Evolutionary conservation across 1,284 basidiomycete species (phyloP).

Genomic region (Boletus mariae): DNA sequence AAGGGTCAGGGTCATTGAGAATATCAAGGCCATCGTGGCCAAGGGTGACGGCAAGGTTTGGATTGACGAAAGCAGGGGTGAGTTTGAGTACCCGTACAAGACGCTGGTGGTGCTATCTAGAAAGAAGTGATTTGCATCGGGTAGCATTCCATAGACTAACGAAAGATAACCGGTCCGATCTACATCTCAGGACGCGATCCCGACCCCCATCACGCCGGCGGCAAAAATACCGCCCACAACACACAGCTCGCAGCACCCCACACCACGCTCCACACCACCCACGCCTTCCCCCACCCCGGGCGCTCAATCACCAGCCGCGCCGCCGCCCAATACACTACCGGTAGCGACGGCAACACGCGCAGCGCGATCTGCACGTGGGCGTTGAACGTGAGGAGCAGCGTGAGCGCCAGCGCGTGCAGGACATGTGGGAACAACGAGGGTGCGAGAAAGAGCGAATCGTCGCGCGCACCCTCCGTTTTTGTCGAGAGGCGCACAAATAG

Average conservation of each 20-base stretch:
- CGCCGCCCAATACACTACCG: conserved; percentile 82
- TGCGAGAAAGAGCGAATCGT: conserved; percentile 28
- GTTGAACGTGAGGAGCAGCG: conserved; percentile 65
- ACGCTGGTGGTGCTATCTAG: conserved; percentile 42
- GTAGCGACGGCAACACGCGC: conserved; percentile 76
- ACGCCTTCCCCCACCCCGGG: conserved; percentile 45
- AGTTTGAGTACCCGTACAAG: conserved; percentile 55
- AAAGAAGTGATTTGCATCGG: conserved; percentile 32
- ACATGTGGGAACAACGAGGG: conserved; percentile 58
- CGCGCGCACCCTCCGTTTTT: background rate
- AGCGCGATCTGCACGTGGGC: conserved; percentile 92
- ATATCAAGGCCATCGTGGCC: conserved; percentile 48
- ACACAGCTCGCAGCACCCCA: conserved; percentile 77
- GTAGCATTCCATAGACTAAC: no score
- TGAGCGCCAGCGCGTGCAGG: conserved; percentile 61
- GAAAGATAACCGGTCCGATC: no score
- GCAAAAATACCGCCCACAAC: conserved; percentile 84
- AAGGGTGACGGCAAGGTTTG: conserved; percentile 43
- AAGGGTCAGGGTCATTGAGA: conserved; percentile 46
- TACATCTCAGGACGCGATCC: no score
- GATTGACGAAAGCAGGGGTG: conserved; percentile 46
- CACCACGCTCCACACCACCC: conserved; percentile 70
- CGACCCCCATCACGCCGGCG: conserved; percentile 64
- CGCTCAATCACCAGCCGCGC: conserved; percentile 57
- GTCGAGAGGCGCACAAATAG: background rate